Base-by-base conservation (phyloP, 2,329 filamentous ascomycete species). In the Fusarium palustre region DNA sequence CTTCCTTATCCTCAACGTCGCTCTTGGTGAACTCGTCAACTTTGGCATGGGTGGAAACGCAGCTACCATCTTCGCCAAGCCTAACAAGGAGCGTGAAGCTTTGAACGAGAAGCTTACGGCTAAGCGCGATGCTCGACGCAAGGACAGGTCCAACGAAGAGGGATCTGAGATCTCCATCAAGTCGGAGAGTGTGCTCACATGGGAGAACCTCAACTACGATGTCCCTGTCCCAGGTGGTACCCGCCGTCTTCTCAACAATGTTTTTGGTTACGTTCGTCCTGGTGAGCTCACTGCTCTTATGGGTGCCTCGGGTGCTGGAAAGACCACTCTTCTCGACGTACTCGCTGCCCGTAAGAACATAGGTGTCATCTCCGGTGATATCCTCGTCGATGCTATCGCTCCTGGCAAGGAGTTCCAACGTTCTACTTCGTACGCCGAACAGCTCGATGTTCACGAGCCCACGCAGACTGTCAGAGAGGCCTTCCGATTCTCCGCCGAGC, bases 281-380 rank as follows among this genome's bases (percentile, higher is more conserved):
- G 92, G 92, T 36, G 88, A 91, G 72, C 84, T 95, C 12, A 94
- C 91, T 5, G 92, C 92, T 4, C 82, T 96, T 3, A 94, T 96
- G 91, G 92, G 92, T 39, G 90, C 90, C 9, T 93, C 91, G 7
- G 92, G 92, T n/a, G 93, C 93, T 7, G 93, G 93, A 49, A 97
- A 97, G 81, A 96, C 93, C 0, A 97, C 93, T 0, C 82, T 97
- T 1, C 82, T 97, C 4, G 92, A 97, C 73, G 92, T 95, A 1
- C 82, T 97, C 36, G 87, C 87, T 0, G 77, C 83, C 2, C 81
- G 88, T 38, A 89, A 88, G 79, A 89, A 87, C 69, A 87, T 89
- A 57, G 88, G 87, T 69, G 86, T 88, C 3, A 86, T 90, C 39
- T 72, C 76, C 1, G 87, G 87, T 39, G 84, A 87, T 41, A 83